Percentiles rank a stretch among this genome's conserved stretches.
phyloP scores from a whole-genome alignment of 2,329 filamentous ascomycete genomes.

The Trichoderma afroharzianum region DNA sequence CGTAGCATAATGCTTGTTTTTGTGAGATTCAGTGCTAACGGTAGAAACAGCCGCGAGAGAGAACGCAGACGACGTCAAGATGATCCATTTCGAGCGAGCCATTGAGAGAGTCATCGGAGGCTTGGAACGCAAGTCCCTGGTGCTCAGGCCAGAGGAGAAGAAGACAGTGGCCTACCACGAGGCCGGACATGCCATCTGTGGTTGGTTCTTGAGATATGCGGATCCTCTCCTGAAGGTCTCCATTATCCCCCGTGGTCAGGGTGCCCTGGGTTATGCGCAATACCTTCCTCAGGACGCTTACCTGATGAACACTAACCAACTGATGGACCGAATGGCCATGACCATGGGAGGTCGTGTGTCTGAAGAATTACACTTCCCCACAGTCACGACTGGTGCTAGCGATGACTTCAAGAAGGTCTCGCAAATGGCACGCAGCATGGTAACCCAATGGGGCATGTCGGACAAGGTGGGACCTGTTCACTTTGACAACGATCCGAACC shows the following conservation, averaged over 20 bases:
- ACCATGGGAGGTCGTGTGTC: slow-evolving; percentile 92
- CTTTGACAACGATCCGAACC: slow-evolving; percentile 79
- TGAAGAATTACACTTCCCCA: slow-evolving; percentile 95
- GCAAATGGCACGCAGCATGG: slow-evolving; percentile 92
- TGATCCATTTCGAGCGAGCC: slow-evolving; percentile 93
- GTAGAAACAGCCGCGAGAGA: slow-evolving; percentile 67
- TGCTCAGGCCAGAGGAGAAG: slow-evolving; percentile 91
- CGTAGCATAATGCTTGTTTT: neutral
- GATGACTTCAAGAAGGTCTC: slow-evolving; percentile 99
- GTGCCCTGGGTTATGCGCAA: slow-evolving; percentile 91
- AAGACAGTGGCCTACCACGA: slow-evolving; percentile 96
- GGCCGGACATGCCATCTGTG: slow-evolving; percentile 95
- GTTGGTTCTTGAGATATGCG: slow-evolving; percentile 96
- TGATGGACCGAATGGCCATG: slow-evolving; percentile 99
- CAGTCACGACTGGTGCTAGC: slow-evolving; percentile 88
- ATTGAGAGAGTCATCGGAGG: slow-evolving; percentile 97
- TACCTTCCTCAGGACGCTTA: slow-evolving; percentile 95
- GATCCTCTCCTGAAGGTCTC: slow-evolving; percentile 97
- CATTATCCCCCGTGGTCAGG: slow-evolving; percentile 94
- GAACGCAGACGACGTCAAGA: slow-evolving; percentile 74
- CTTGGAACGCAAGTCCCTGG: slow-evolving; percentile 93
- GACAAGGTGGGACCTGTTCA: slow-evolving; percentile 89
- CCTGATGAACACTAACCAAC: slow-evolving; percentile 89
- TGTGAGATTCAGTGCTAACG: slow-evolving; percentile 19
- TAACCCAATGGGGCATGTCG: slow-evolving; percentile 99